Evolutionary conservation across 805 yeast species (phyloP), one percentile per base, ranked within the genome.

Genomic region (Brettanomyces anomalus): DNA sequence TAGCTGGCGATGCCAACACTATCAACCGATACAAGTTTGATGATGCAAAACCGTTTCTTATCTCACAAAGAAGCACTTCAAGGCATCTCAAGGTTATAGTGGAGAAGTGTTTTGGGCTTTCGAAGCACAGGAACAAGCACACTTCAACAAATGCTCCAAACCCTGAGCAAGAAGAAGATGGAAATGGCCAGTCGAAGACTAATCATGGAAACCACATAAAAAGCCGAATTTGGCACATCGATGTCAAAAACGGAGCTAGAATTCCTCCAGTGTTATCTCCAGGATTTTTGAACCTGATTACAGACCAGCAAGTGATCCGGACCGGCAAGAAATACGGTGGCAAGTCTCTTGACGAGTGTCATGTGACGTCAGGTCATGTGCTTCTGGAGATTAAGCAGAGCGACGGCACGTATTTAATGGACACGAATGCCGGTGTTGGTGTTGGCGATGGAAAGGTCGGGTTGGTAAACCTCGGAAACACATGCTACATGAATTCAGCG

Each of bases 401-500:
- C 14, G 58, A 61, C 42, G 54, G 52, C 1, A 32, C 54, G 1
- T 62, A 48, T 39, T 39, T 55, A 11, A 46, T 54, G 47, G 63
- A 57, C 38, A 45, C 52, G 3, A 43, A 50, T 3, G 46, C 55
- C 4, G 40, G 40, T 4, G 31, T 58, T 3, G 33, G 50, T 13
- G 51, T 48, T 3, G 58, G 62, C 3, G 51, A 48, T 24, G 89
- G 96, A 49, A 56, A 68, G 38, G 60, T 70, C 45, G 81, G 97
- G 47, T 50, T 81, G 55, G 65, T 71, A 41, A 89, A 86, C 55
- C 65, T 88, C 47, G 97, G 97, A 3, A 89, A 89, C 57, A 81
- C 95, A 0, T 89, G 97, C 60, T 89, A 87, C 60, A 88, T 89
- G 97, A 88, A 87, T 60, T 85, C 95, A 8, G 96, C 96, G 0